Base-by-base conservation (phyloP, 805 yeast species). In the Ogataea trehalophila region DNA sequence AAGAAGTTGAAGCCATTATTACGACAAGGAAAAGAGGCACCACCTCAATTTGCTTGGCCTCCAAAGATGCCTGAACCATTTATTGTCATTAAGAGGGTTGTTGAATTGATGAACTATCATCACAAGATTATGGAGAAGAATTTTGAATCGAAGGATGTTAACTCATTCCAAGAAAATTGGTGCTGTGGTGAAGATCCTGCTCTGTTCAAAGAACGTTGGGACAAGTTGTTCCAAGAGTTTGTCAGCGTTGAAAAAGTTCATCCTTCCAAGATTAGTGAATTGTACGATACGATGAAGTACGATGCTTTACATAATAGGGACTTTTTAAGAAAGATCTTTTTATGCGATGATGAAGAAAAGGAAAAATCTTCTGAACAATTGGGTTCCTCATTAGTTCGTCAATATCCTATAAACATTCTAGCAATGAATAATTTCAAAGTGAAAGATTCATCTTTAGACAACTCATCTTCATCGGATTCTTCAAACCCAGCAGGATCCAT, bases 41-140 rank as follows among this genome's bases (percentile, higher is more conserved):
- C 99, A 16, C 87, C 95, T 0, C 97, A 94, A 62, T 94, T 94
- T 67, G 87, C 99, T 0, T 94, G 99, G 99, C 99, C 99, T 0
- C 87, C 94, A 17, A 89, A 89, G 63, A 90, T 94, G 87, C 98
- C 99, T 0, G 95, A 94, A 62, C 99, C 99, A 2, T 92, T 89
- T 61, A 80, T 83, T 42, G 99, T 94, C 15, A 87, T 95, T 58
- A 87, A 89, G 61, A 75, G 97, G 53, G 99, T 94, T 26, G 96
- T 94, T 38, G 97, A 90, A 59, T 74, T 94, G 60, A 92, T 94
- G 98, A 89, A 83, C 65, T 90, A 85, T 67, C 97, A 94, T 64
- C 82, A 82, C 37, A 78, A 75, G 56, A 80, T 94, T 44, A 82
- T 94, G 95, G 84, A 82, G 46, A 78, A 83, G 66, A 91, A 91